These are phyloP conservation scores for Lactifluus hygrophoroides DNA, from an alignment of 768 basidiomycete species.

Conservation along the genomic window DNA sequence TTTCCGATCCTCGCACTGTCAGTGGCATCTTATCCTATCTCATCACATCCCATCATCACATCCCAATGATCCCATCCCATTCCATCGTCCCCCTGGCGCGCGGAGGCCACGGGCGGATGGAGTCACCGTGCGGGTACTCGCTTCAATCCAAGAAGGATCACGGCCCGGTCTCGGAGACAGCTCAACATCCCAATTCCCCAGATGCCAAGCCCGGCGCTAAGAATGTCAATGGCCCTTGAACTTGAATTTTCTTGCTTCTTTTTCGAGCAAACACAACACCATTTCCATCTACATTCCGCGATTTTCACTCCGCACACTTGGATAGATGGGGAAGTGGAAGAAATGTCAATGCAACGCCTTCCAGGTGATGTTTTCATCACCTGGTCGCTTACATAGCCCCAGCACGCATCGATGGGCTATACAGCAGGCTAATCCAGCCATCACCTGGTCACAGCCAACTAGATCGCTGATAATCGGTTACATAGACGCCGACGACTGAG, in stretches of 20 bases:
- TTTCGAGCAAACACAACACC: not conserved
- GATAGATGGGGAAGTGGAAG: slow-evolving; percentile 1
- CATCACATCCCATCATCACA: no score
- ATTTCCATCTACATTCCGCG: not conserved
- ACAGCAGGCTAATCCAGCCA: not conserved
- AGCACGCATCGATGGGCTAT: slow-evolving; percentile 4
- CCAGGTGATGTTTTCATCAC: not conserved
- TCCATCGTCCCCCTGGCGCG: not conserved
- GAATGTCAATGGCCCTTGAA: not conserved
- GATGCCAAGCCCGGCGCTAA: not conserved
- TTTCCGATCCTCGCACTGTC: slow-evolving; percentile 15
- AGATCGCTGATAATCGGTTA: not conserved
- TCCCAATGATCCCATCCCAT: no score
- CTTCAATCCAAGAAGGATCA: not conserved
- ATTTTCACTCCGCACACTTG: slow-evolving; percentile 4
- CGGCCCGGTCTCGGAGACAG: not conserved
- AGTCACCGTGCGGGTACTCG: slow-evolving; percentile 1
- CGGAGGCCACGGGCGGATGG: slow-evolving; percentile 4
- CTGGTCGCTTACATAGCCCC: not conserved
- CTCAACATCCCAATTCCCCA: not conserved
- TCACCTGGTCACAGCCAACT: not conserved
- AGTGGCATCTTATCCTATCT: no score
- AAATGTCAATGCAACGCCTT: not conserved
- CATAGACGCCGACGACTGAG: not conserved
- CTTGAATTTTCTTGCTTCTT: not conserved